phyloP scores from a whole-genome alignment of 192 early-diverging fungal genomes.

The Lobosporangium transversale region DNA sequence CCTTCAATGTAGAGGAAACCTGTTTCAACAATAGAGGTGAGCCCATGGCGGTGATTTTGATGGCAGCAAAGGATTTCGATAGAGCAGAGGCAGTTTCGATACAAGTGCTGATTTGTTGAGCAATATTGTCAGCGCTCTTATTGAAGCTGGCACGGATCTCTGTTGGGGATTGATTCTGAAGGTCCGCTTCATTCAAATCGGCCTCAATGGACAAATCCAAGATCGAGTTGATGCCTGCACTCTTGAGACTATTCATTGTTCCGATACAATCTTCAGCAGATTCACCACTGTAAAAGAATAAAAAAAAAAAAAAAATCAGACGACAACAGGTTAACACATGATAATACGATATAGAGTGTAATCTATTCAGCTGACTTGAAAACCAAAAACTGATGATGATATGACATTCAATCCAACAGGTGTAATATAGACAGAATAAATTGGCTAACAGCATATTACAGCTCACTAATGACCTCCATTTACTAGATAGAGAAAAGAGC shows the following conservation, averaged over 20 bases:
- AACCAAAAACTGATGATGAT: no score
- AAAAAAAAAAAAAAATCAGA: slow-evolving; percentile 4
- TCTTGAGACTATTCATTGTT: slow-evolving; percentile 77
- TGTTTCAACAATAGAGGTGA: slow-evolving; percentile 79
- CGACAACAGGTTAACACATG: not conserved
- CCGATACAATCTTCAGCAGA: slow-evolving; percentile 82
- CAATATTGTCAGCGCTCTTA: slow-evolving; percentile 72
- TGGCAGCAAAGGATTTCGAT: slow-evolving; percentile 81
- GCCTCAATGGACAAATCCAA: slow-evolving; percentile 90
- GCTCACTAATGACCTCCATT: no score
- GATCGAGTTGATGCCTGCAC: slow-evolving; percentile 80
- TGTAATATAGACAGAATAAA: not conserved
- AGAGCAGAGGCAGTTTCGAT: slow-evolving; percentile 75
- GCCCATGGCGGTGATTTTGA: slow-evolving; percentile 88
- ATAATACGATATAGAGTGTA: not conserved
- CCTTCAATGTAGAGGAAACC: slow-evolving; percentile 67
- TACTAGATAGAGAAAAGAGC: no score
- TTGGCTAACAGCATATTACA: no score
- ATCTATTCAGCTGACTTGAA: slow-evolving; percentile 36
- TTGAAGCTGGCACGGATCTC: slow-evolving; percentile 63
- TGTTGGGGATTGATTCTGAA: slow-evolving; percentile 35
- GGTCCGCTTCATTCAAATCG: slow-evolving; percentile 68
- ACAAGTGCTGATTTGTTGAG: slow-evolving; percentile 73
- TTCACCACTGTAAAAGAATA: slow-evolving; percentile 74
- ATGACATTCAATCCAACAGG: not conserved